Conservation (phyloP, 805 yeast genomes). For the Ogataea dorogensis region DNA sequence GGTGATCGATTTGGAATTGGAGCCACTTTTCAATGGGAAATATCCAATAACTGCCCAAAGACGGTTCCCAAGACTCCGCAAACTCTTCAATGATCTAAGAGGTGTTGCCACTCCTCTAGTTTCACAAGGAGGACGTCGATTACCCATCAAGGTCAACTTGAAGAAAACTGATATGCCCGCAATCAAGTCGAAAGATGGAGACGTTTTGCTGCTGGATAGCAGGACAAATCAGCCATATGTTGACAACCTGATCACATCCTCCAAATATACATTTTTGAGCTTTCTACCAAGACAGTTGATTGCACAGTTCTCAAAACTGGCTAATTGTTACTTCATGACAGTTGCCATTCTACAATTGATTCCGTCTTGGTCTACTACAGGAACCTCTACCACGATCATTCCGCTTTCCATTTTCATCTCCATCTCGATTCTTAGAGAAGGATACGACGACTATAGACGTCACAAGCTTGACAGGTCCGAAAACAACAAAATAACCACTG, state of each 20-base stretch:
- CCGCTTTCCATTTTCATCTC: constrained; percentile 85
- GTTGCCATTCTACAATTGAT: constrained; percentile 94
- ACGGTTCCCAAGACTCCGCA: constrained; percentile 8
- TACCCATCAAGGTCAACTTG: constrained; percentile 60
- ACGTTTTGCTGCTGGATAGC: constrained; percentile 58
- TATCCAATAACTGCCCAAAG: constrained; percentile 5
- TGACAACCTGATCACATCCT: constrained; percentile 74
- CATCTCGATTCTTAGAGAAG: constrained; percentile 89
- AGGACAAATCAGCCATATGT: constrained; percentile 60
- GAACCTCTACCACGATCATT: constrained; percentile 88
- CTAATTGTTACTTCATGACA: constrained; percentile 84
- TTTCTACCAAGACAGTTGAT: constrained; percentile 85
- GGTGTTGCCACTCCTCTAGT: constrained; percentile 49
- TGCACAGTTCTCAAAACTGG: constrained; percentile 91
- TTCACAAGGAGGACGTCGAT: constrained; percentile 66
- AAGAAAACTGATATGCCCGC: constrained; percentile 30
- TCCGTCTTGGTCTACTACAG: constrained; percentile 97
- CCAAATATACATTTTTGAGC: constrained; percentile 76
- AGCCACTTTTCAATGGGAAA: constrained; percentile 13
- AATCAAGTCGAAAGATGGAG: constrained; percentile 31
- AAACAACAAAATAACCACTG: constrained; percentile 54
- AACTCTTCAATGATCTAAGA: constrained; percentile 33
- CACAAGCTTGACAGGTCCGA: constrained; percentile 84
- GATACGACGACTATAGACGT: constrained; percentile 87
- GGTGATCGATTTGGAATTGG: constrained; percentile 27